Evolutionary conservation across 768 basidiomycete genomes (phyloP).

Genomic region (Phylloporus arenicola): DNA sequence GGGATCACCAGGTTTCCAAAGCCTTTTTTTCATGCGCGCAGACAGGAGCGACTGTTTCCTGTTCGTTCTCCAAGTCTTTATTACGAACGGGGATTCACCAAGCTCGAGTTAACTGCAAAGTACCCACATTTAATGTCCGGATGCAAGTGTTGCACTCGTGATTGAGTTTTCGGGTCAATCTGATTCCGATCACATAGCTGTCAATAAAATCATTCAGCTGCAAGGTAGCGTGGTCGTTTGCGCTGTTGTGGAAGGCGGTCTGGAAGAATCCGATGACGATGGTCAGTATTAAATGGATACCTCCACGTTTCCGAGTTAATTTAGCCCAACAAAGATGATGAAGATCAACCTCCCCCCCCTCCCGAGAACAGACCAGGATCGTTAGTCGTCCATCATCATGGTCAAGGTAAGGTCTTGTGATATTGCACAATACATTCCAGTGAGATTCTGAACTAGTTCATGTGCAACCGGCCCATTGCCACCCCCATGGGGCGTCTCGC

Average conservation of each 20-base stretch:
- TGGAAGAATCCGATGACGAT: conserved; percentile 29
- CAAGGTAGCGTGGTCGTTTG: conserved; percentile 39
- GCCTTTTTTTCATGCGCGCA: conserved; percentile 17
- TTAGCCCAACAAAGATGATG: not conserved
- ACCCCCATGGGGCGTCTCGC: conserved; percentile 10
- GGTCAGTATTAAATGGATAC: conserved; percentile 13
- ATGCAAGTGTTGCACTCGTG: conserved; percentile 19
- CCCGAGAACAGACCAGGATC: conserved; percentile 47
- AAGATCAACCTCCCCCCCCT: conserved; percentile 29
- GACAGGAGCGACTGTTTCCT: conserved; percentile 18
- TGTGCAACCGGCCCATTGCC: conserved; percentile 18
- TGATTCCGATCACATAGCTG: conserved; percentile 32
- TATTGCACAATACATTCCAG: not conserved
- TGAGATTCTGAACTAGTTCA: conserved; percentile 15
- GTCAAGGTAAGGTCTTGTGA: conserved; percentile 16
- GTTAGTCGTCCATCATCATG: conserved; percentile 37
- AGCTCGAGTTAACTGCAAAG: conserved; percentile 23
- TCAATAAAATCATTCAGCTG: conserved; percentile 49
- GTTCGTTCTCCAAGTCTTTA: conserved; percentile 22
- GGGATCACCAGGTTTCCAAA: conserved; percentile 20
- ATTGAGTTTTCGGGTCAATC: not conserved
- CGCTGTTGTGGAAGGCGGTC: conserved; percentile 44
- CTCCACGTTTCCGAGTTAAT: conserved; percentile 12
- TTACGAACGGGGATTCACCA: conserved; percentile 20
- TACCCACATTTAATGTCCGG: conserved; percentile 45